Percentiles rank a stretch among this genome's conserved stretches.
These are phyloP conservation scores for Colletotrichum sansevieriae DNA, from an alignment of 2,329 filamentous ascomycete genomes.

Conservation along the genomic window DNA sequence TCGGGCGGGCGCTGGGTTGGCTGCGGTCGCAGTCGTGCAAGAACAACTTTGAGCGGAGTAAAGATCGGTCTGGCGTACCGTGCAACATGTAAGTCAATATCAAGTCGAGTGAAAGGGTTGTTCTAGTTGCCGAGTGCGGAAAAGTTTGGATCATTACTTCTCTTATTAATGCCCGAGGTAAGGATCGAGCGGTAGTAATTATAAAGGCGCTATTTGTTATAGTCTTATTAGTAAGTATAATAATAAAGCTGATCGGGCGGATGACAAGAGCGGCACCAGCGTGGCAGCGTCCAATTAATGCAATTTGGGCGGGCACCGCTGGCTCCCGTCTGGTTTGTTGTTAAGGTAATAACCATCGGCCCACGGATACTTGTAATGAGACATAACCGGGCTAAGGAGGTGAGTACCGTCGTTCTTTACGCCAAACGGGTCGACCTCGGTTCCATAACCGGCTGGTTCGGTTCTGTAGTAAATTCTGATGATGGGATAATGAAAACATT, in stretches of 20 bases:
- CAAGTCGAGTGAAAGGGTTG: not conserved
- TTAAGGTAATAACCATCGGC: slow-evolving; percentile 18
- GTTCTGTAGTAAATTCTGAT: not conserved
- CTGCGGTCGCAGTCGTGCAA: slow-evolving; percentile 19
- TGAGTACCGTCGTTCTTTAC: not conserved
- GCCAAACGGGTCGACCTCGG: slow-evolving; percentile 10
- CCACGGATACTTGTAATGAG: slow-evolving; percentile 10
- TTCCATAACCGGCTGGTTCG: not conserved
- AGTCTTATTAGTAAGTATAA: too few species aligned
- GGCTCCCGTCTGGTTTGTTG: slow-evolving; percentile 28
- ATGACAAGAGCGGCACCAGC: slow-evolving; percentile 3
- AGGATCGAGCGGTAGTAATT: not conserved
- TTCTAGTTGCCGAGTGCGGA: not conserved
- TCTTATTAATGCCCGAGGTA: slow-evolving; percentile 17
- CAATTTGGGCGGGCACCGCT: slow-evolving; percentile 24
- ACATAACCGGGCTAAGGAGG: not conserved
- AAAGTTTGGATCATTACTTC: slow-evolving; percentile 13
- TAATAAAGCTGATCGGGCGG: not conserved
- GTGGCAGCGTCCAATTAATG: slow-evolving; percentile 25
- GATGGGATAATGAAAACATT: too few species aligned
- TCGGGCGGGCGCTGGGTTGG: not conserved
- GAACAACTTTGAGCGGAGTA: slow-evolving; percentile 22
- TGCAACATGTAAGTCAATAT: not conserved
- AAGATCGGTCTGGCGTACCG: not conserved
- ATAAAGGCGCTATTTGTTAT: too few species aligned